A percentile compares a stretch with the other conserved stretches of the same genome.
These are phyloP conservation scores for Geotrichum histeridarum DNA, from an alignment of 1,139 yeast genomes.

Conservation along the genomic window DNA sequence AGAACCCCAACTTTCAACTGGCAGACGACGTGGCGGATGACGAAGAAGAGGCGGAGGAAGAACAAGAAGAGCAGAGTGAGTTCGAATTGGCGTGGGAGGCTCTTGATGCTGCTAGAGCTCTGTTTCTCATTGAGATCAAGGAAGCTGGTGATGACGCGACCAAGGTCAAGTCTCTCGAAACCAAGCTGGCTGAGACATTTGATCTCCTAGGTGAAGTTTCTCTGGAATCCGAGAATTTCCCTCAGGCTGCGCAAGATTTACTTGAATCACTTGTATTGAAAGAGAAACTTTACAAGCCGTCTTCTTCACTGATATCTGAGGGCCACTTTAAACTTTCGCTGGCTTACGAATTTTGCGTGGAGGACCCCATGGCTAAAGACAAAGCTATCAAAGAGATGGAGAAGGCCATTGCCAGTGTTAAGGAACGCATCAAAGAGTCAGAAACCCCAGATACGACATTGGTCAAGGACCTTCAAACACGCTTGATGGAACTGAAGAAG, in stretches of 20 bases:
- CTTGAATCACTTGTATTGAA: slow-evolving; percentile 53
- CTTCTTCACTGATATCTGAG: slow-evolving; percentile 63
- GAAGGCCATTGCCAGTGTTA: slow-evolving; percentile 58
- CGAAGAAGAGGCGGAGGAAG: slow-evolving; percentile 37
- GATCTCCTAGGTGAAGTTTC: slow-evolving; percentile 86
- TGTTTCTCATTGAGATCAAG: slow-evolving; percentile 49
- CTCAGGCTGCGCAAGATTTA: slow-evolving; percentile 69
- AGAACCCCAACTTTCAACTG: slow-evolving; percentile 17
- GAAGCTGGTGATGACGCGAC: slow-evolving; percentile 23
- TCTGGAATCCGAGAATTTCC: slow-evolving; percentile 73
- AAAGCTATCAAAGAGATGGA: slow-evolving; percentile 54
- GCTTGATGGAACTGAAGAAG: slow-evolving; percentile 39
- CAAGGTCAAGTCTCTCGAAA: slow-evolving; percentile 37
- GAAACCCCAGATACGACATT: slow-evolving; percentile 48
- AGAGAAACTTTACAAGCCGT: slow-evolving; percentile 47
- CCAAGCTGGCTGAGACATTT: slow-evolving; percentile 67
- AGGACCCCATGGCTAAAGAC: slow-evolving; percentile 39
- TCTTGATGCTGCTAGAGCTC: slow-evolving; percentile 65
- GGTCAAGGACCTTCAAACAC: slow-evolving; percentile 48
- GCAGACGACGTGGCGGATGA: slow-evolving; percentile 39
- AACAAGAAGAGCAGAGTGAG: slow-evolving; percentile 58
- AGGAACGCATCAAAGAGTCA: slow-evolving; percentile 42
- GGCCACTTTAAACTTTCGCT: slow-evolving; percentile 77
- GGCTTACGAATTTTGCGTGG: slow-evolving; percentile 67
- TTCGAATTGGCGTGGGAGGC: slow-evolving; percentile 88